Conservation (phyloP, 371 early-diverging fungal genomes). For the Chytridium lagenaria region DNA sequence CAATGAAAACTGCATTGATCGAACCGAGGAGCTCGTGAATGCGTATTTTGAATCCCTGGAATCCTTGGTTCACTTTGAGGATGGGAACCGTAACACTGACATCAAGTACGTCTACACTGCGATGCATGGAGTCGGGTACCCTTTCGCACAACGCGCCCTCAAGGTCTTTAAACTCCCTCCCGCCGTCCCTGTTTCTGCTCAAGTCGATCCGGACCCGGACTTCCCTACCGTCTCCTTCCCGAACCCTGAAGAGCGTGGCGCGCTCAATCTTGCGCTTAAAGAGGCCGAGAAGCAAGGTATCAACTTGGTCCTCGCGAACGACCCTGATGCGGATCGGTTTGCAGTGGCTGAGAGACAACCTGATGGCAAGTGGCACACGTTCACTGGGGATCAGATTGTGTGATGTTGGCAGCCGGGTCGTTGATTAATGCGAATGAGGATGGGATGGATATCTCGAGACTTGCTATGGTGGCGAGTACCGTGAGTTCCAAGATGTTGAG, state of each 20-base stretch:
- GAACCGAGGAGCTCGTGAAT: constrained; percentile 60
- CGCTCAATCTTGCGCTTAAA: constrained; percentile 69
- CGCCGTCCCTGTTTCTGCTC: constrained; percentile 69
- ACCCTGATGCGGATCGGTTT: constrained; percentile 96
- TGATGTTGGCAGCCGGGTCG: constrained; percentile 79
- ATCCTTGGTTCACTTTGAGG: constrained; percentile 21
- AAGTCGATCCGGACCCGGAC: constrained; percentile 84
- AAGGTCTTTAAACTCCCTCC: constrained; percentile 71
- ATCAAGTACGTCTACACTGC: constrained; percentile 89
- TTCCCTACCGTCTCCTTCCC: constrained; percentile 85
- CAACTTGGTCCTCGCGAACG: constrained; percentile 90
- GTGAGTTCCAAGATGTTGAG: constrained; percentile 89
- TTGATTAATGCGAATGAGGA: constrained; percentile 62
- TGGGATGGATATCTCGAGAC: constrained; percentile 21
- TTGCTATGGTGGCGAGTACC: constrained; percentile 80
- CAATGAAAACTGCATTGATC: constrained; percentile 52
- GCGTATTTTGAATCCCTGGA: constrained; percentile 74
- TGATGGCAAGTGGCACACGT: constrained; percentile 69
- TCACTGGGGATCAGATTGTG: constrained; percentile 91
- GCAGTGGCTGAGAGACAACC: constrained; percentile 83
- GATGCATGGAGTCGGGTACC: constrained; percentile 95
- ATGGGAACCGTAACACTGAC: constrained; percentile 32
- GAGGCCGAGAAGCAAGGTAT: constrained; percentile 68
- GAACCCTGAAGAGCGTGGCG: constrained; percentile 86
- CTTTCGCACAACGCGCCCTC: constrained; percentile 75